Conservation (phyloP, 139 green algal genomes). For the Klebsormidium nitens region DNA sequence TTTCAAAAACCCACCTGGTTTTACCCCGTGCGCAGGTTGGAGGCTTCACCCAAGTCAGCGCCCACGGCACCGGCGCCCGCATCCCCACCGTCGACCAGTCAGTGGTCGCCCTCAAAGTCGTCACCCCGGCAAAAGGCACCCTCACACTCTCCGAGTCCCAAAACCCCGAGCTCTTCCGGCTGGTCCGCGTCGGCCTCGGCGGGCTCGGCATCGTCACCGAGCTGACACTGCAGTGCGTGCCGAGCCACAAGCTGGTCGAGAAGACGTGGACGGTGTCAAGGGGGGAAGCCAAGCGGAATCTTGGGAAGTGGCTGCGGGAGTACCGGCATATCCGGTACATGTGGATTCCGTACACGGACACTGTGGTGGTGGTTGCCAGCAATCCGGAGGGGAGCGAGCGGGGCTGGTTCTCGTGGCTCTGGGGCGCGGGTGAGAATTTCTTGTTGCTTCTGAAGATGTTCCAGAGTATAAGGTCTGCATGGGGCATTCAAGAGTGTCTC, state of each 20-base stretch:
- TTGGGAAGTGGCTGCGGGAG: slow-evolving; percentile 62
- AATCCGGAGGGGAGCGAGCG: slow-evolving; percentile 21
- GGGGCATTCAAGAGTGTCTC: no score
- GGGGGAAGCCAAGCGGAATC: slow-evolving; percentile 63
- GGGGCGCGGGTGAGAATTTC: no score
- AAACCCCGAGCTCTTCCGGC: slow-evolving; percentile 70
- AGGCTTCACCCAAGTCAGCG: slow-evolving; percentile 84
- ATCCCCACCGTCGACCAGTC: slow-evolving; percentile 90
- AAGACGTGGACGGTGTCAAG: slow-evolving; percentile 62
- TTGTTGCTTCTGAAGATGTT: no score
- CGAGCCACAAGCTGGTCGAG: slow-evolving; percentile 71
- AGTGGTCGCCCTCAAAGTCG: slow-evolving; percentile 78
- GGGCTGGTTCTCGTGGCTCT: neutral
- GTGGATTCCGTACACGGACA: slow-evolving; percentile 94
- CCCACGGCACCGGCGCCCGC: slow-evolving; percentile 84
- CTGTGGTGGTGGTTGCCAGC: slow-evolving; percentile 44
- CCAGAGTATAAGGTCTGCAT: no score
- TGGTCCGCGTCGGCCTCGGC: slow-evolving; percentile 61
- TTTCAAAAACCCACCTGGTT: no score
- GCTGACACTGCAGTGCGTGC: slow-evolving; percentile 76
- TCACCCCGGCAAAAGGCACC: slow-evolving; percentile 76
- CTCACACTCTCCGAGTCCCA: slow-evolving; percentile 49
- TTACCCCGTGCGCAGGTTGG: no score
- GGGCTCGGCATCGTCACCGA: slow-evolving; percentile 82
- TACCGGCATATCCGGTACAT: slow-evolving; percentile 91